phyloP scores from a whole-genome alignment of 2,329 filamentous ascomycete genomes.

The Apiospora aurea region DNA sequence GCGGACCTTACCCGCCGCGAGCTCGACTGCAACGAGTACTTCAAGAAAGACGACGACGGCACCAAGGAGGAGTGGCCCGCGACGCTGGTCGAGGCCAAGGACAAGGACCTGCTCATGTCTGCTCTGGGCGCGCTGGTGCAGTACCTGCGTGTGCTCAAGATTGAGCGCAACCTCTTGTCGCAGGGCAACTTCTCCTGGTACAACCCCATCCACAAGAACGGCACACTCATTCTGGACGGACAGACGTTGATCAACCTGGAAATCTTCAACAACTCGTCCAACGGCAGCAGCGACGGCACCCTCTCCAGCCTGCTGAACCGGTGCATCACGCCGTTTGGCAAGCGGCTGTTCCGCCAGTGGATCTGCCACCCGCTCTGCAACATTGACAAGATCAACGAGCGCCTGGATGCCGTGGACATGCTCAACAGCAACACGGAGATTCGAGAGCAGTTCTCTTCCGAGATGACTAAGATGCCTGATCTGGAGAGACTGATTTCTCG shows the following conservation, averaged over 20 bases:
- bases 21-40: conserved; percentile 81
- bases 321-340: conserved; percentile 96
- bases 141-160: conserved; percentile 85
- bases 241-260: conserved; percentile 99
- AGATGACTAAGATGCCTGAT: conserved; percentile 91
- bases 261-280: conserved; percentile 90
- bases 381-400: conserved; percentile 86
- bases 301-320: conserved; percentile 90
- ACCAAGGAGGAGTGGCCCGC: conserved; percentile 82
- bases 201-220: conserved; percentile 88
- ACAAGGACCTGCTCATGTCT: conserved; percentile 87
- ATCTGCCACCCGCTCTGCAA: conserved; percentile 94
- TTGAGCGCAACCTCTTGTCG: conserved; percentile 85
- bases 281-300: conserved; percentile 84
- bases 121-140: conserved; percentile 88
- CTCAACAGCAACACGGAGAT: conserved; percentile 83
- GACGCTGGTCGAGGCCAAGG: conserved; percentile 72
- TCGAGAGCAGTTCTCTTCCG: conserved; percentile 86
- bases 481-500: conserved; percentile 93
- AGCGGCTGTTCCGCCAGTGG: conserved; percentile 95
- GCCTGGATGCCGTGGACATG: conserved; percentile 89
- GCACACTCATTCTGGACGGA: conserved; percentile 90
- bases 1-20: conserved; percentile 83
- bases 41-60: conserved; percentile 64
- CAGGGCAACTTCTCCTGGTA: conserved; percentile 93